Base-by-base conservation (phyloP, 192 early-diverging fungal genomes). In the Coemansia javaensis region DNA sequence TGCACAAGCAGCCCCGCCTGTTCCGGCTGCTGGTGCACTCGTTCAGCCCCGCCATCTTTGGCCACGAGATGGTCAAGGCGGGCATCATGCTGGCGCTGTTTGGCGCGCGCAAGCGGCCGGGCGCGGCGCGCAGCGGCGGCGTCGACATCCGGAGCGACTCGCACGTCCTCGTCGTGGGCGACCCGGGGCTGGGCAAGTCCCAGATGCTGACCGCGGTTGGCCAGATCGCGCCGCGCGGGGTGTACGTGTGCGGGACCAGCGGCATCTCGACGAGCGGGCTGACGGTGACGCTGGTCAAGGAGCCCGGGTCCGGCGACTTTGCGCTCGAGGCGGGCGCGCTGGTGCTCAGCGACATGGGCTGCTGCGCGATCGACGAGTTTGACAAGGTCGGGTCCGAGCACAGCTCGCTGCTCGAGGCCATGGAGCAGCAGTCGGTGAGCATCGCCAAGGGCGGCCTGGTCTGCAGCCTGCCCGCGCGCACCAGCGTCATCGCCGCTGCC, bases 361-460 rank as follows among this genome's bases (percentile, higher is more conserved):
- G 87, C 32, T 94, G 91, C 44, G 78, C 89, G 15, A 91, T 91
- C 49, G 91, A 94, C 52, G 91, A 94, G 63, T 91, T 94, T 72
- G 90, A 91, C 60, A 94, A 91, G 56, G 88, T 90, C 79, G 84
- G 81, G 5, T 78, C 75, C 15, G 88, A 91, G 33, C 82, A 88
- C 64, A 78, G 77, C 78, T 80, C 89, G 53, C 59, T 84, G 20
- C 57, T 90, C 23, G 91, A 94, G 58, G 90, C 91, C 9, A 91
- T 94, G 87, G 85, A 88, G 52, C 89, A 91, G 55, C 89, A 91
- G 53, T 85, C 84, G 2, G 89, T 91, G 20, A 88, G 86, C 24
- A 83, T 94, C 33, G 87, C 87, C 30, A 91, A 94, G 55, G 87
- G 88, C 12, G 91, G 91, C 4, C 81, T 94, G 32, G 85, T 89